Evolutionary conservation across 768 basidiomycete genomes (phyloP).

Genomic region (Tylopilus intermedius): DNA sequence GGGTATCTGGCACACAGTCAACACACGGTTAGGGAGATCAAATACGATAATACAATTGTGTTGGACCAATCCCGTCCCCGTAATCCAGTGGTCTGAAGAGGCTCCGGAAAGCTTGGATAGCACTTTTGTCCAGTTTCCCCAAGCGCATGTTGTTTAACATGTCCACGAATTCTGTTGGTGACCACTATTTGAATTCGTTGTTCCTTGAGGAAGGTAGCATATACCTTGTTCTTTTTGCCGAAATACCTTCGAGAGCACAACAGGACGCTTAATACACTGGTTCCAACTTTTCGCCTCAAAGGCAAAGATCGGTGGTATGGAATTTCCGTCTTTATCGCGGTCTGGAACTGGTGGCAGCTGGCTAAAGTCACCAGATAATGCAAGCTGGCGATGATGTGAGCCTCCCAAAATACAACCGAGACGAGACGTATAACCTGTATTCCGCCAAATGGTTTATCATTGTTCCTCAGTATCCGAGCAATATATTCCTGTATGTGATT

Average conservation of each 20-base stretch:
- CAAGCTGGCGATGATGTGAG: conserved; percentile 44
- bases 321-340: conserved; percentile 42
- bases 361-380: conserved; percentile 86
- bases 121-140: conserved; percentile 48
- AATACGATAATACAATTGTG: conserved; percentile 56
- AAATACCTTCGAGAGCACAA: conserved; percentile 70
- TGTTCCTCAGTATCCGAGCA: conserved; percentile 52
- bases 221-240: conserved; percentile 79
- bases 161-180: conserved; percentile 57
- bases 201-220: conserved; percentile 1
- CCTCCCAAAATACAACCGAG: background rate
- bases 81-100: conserved; percentile 59
- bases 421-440: conserved; percentile 59
- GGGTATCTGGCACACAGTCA: conserved; percentile 49
- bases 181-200: background rate
- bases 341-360: conserved; percentile 80
- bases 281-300: conserved; percentile 81
- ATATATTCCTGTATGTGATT: conserved; percentile 48
- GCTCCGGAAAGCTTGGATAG: conserved; percentile 44
- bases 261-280: conserved; percentile 51
- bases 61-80: conserved; percentile 72
- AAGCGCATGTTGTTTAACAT: conserved; percentile 88
- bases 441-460: conserved; percentile 68
- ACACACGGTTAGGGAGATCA: background rate
- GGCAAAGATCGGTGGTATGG: conserved; percentile 56